Base-by-base conservation (phyloP, 306 rosid species). In the Lathyrus aphaca region DNA sequence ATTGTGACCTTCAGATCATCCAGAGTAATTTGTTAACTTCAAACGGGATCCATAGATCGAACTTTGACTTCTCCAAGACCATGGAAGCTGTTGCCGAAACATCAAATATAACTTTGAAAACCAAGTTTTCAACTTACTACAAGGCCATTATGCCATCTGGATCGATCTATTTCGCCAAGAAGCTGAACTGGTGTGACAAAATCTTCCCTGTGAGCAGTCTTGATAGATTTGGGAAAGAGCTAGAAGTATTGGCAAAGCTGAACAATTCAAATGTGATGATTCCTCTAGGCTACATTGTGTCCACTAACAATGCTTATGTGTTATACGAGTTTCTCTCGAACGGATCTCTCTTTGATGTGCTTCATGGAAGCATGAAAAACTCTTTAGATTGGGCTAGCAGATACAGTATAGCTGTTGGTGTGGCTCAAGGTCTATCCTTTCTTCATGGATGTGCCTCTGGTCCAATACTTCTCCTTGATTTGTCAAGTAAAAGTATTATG, bases 261-360 rank as follows among this genome's bases (percentile, higher is more conserved):
- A 91, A 82, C 88, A 94, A 94, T 79, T 87, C 98, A 51, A 90
- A 88, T 79, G 88, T 91, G 76, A 94, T 94, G 98, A 82, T 86
- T 73, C 97, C 98, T 69, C 73, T 94, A 73, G 98, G 89, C 59
- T 88, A 88, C 70, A 76, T 80, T 66, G 69, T 89, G 51, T 79
- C 98, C 18, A 62, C 69, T 66, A 91, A 94, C 70, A 80, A 55
- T 64, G 96, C 92, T 55, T 88, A 84, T 66, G 50, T 88, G 38
- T 66, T 94, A 62, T 94, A 90, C 63, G 96, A 90, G 35, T 86
- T 68, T 72, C 72, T 88, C 69, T 85, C 89, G 5, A 83, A 85
- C 42, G 98, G 98, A 14, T 82, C 87, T 53, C 92, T 94, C 25
- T 84, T 74, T 44, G 88, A 94, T 27, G 83, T 75, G 68, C 95